Evolutionary conservation across 352 stramenopile species (phyloP).

Genomic region (Blastocystis sp.): DNA sequence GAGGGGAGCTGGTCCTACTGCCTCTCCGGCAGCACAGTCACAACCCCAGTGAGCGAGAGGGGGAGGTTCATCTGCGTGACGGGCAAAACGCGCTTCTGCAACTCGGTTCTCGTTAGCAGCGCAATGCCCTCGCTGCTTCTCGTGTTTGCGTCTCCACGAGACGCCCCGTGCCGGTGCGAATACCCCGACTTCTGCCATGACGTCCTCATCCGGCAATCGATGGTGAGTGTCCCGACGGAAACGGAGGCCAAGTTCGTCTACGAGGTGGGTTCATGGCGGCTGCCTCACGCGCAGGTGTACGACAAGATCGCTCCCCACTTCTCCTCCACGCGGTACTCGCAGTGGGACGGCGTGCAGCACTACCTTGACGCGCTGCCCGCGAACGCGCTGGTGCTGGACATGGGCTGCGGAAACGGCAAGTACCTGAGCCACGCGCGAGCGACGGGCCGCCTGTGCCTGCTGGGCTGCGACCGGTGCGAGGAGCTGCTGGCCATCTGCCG

Average conservation of each 20-base stretch:
- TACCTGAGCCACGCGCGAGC: slow-evolving; percentile 77
- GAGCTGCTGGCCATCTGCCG: slow-evolving; percentile 74
- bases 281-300: slow-evolving; percentile 75
- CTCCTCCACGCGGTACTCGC: slow-evolving; percentile 78
- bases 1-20: not conserved
- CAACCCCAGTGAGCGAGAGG: not conserved
- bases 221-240: slow-evolving; percentile 21
- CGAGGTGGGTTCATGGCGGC: not conserved
- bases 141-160: not conserved
- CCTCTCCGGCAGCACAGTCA: not conserved
- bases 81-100: not conserved
- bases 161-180: not conserved
- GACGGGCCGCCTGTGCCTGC: slow-evolving; percentile 75
- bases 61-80: not conserved
- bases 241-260: slow-evolving; percentile 75
- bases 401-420: slow-evolving; percentile 84
- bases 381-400: slow-evolving; percentile 78
- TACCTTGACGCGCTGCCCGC: slow-evolving; percentile 76
- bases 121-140: not conserved
- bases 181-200: slow-evolving; percentile 24
- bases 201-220: not conserved
- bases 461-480: slow-evolving; percentile 73
- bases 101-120: not conserved
- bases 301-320: slow-evolving; percentile 83
- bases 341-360: slow-evolving; percentile 77